phyloP scores from a whole-genome alignment of 2,329 filamentous ascomycete species.

The Ascochyta fabae region DNA sequence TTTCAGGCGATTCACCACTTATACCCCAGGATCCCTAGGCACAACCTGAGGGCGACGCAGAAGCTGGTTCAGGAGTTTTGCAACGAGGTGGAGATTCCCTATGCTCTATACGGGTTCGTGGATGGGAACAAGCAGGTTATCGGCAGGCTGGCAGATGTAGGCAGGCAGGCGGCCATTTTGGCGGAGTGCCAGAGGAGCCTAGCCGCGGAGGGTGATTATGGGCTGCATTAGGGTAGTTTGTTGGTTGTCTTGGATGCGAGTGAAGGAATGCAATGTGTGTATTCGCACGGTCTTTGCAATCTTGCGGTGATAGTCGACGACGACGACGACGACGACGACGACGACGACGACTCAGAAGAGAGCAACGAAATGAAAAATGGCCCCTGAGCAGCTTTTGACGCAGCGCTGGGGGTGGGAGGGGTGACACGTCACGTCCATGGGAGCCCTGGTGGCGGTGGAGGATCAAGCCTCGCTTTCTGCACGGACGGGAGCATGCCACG shows the following conservation, averaged over 20 bases:
- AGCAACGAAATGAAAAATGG: constrained; percentile 5
- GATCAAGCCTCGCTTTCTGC: constrained; percentile 9
- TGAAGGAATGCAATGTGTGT: constrained; percentile 3
- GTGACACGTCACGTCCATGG: constrained; percentile 17
- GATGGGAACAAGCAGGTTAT: constrained; percentile 68
- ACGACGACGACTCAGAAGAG: not conserved
- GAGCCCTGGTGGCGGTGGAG: constrained; percentile 8
- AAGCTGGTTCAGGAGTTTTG: constrained; percentile 68
- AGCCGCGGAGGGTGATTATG: constrained; percentile 42
- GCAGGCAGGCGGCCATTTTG: constrained; percentile 66
- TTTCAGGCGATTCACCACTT: constrained; percentile 76
- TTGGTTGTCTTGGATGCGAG: not conserved
- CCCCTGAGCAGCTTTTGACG: constrained; percentile 8
- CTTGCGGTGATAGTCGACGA: constrained; percentile 1
- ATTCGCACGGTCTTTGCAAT: not conserved
- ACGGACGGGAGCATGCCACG: constrained; percentile 12
- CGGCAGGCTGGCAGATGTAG: constrained; percentile 63
- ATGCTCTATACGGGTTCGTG: constrained; percentile 66
- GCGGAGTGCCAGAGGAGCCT: constrained; percentile 60
- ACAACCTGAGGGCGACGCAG: constrained; percentile 70
- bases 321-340: not conserved
- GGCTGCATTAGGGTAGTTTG: constrained; percentile 26
- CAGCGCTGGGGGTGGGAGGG: constrained; percentile 8
- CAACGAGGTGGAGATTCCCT: constrained; percentile 67
- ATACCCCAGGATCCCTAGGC: constrained; percentile 71